These are phyloP conservation scores for Pythium vanterpoolii DNA, from an alignment of 352 stramenopile genomes.

Conservation along the genomic window DNA sequence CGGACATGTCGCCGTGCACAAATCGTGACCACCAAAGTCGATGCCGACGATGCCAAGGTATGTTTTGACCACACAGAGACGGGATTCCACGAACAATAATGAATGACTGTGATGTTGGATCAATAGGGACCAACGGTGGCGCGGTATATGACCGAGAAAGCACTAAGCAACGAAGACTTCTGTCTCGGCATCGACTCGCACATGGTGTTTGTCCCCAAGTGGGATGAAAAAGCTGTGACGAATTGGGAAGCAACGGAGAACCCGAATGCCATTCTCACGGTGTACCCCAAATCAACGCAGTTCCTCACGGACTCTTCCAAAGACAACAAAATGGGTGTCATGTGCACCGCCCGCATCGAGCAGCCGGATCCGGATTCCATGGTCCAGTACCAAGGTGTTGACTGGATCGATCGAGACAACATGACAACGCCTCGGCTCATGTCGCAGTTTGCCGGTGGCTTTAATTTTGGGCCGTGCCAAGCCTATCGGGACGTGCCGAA, in stretches of 20 bases:
- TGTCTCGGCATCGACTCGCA: constrained; percentile 70
- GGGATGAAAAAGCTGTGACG: constrained; percentile 59
- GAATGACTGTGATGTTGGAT: not conserved
- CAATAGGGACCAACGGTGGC: not conserved
- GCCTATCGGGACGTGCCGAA: constrained; percentile 63
- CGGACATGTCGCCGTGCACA: constrained; percentile 47
- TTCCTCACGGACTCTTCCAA: constrained; percentile 37
- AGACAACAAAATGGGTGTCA: constrained; percentile 59
- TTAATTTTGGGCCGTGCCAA: constrained; percentile 73
- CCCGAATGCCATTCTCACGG: constrained; percentile 67
- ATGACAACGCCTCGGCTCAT: constrained; percentile 61
- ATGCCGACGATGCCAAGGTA: not conserved
- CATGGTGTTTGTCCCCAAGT: constrained; percentile 61
- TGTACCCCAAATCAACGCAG: constrained; percentile 72
- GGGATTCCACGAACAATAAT: constrained; percentile 49
- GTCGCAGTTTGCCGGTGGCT: constrained; percentile 69
- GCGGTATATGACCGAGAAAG: not conserved
- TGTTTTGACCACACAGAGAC: constrained; percentile 27
- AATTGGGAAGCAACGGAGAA: constrained; percentile 75
- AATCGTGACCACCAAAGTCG: constrained; percentile 57
- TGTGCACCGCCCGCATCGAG: constrained; percentile 74
- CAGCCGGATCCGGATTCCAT: constrained; percentile 57
- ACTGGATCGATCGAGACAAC: constrained; percentile 56
- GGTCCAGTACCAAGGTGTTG: constrained; percentile 64
- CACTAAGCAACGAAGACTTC: constrained; percentile 1